A percentile compares a stretch with the other conserved stretches of the same genome.
These are phyloP conservation scores for Hypoxylon lenormandii DNA, from an alignment of 495 filamentous ascomycete genomes.

Conservation along the genomic window DNA sequence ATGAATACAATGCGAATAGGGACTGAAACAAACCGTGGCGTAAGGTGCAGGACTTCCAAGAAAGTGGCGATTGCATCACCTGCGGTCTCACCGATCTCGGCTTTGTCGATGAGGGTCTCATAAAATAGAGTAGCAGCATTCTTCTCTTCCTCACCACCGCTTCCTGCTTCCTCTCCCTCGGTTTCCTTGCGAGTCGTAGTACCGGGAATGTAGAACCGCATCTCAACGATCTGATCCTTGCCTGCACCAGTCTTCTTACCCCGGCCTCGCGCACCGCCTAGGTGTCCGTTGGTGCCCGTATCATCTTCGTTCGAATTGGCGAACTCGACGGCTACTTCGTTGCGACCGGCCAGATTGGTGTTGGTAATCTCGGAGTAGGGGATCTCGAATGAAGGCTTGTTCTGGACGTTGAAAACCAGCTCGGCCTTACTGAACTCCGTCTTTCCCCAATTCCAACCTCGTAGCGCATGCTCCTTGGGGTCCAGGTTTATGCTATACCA, in stretches of 20 bases:
- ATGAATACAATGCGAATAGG: background rate
- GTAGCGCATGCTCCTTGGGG: conserved; percentile 89
- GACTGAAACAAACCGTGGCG: conserved; percentile 76
- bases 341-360: conserved; percentile 96
- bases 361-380: conserved; percentile 98
- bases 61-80: conserved; percentile 98
- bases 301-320: conserved; percentile 74
- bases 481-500: conserved; percentile 96
- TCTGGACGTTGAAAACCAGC: conserved; percentile 94
- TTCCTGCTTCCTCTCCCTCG: conserved; percentile 75
- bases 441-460: conserved; percentile 99
- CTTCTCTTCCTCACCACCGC: conserved; percentile 82
- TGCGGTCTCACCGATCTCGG: conserved; percentile 97
- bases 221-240: conserved; percentile 93
- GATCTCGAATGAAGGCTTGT: conserved; percentile 95
- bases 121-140: conserved; percentile 96
- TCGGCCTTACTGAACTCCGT: conserved; percentile 96
- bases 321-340: conserved; percentile 97
- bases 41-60: conserved; percentile 95
- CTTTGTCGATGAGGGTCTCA: conserved; percentile 97
- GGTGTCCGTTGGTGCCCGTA: conserved; percentile 76
- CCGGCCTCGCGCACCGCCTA: conserved; percentile 80
- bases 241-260: conserved; percentile 90
- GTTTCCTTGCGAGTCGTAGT: conserved; percentile 87
- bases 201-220: conserved; percentile 98